phyloP scores from a whole-genome alignment of 148 eudicot species.

The Vaccinium myrtillus region DNA sequence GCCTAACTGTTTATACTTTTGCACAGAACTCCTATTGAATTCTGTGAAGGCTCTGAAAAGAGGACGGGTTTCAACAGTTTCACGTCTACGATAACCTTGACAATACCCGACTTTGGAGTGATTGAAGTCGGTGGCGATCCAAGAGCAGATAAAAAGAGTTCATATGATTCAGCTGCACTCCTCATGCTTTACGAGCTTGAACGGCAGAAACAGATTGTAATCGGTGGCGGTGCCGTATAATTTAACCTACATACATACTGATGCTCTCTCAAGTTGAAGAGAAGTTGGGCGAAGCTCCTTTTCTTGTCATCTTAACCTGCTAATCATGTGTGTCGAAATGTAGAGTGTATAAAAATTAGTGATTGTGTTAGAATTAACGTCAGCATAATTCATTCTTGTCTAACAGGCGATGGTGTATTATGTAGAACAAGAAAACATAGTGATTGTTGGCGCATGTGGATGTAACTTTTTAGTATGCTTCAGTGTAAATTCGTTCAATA shows the following conservation, averaged over 20 bases:
- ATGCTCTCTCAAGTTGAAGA: neutral
- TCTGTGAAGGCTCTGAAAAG: conserved; percentile 50
- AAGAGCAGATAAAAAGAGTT: conserved; percentile 76
- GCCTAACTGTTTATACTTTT: neutral
- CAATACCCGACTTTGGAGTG: conserved; percentile 63
- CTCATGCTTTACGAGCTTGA: conserved; percentile 60
- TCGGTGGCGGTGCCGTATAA: conserved; percentile 15
- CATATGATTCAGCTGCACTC: conserved; percentile 82
- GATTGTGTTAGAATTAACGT: neutral
- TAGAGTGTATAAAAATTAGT: neutral
- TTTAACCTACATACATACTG: neutral
- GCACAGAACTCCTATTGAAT: conserved; percentile 52
- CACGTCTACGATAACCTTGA: conserved; percentile 56
- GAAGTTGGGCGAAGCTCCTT: neutral
- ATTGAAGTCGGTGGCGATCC: conserved; percentile 52
- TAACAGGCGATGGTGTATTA: neutral
- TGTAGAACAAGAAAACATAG: neutral
- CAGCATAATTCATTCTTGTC: neutral
- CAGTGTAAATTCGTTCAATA: neutral
- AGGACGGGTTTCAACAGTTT: conserved; percentile 49
- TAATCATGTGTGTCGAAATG: neutral
- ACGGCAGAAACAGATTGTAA: conserved; percentile 45
- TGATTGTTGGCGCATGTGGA: neutral
- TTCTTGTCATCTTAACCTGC: neutral
- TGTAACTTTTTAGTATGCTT: neutral